Evolutionary conservation across 768 basidiomycete genomes (phyloP), one percentile per base, ranked within the genome.

Genomic region (Phaeotremella skinneri): DNA sequence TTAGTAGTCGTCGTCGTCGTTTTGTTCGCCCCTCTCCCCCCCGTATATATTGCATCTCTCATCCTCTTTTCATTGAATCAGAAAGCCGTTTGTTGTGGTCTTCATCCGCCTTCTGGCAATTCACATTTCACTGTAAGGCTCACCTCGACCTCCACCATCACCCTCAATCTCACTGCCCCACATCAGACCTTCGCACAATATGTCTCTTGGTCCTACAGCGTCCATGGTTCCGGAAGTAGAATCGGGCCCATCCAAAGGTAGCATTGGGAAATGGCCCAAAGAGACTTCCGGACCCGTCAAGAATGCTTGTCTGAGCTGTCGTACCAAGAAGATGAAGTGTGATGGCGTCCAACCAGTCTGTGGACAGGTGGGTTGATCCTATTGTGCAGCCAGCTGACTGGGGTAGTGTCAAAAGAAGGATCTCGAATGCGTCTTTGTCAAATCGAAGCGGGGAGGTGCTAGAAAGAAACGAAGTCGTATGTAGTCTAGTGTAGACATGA

Each of bases 241-340:
- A n/a, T n/a, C n/a, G n/a, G n/a, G n/a, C n/a, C n/a, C n/a, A 39
- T 13, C 13, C 23, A 37, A 57, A 42, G 49, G 49, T 23, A 47
- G 55, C 2, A 49, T 62, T 20, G 60, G 55, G 16, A 56, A 62
- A 57, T 50, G 32, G 39, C 20, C 17, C 5, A 69, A 69, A 37
- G 57, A 68, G 20, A n/a, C n/a, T n/a, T n/a, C 43, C 23, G 68
- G 68, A 30, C 70, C 70, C 7, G 70, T 72, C 42, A 72, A 72
- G 59, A 67, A 67, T 21, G 75, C 75, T 26, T 76, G 75, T 58
- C 56, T 76, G 14, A 69, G 63, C 32, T 76, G 75, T 47, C 59
- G 75, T 37, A 66, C 62, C 5, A 72, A 72, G 45, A 76, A 76
- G 62, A 73, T 73, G 0, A 67, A 73, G 56, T 76, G 75, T 34